A percentile compares a stretch with the other conserved stretches of the same genome.
Conservation (phyloP, 306 rosid species). For the Senna siamea region DNA sequence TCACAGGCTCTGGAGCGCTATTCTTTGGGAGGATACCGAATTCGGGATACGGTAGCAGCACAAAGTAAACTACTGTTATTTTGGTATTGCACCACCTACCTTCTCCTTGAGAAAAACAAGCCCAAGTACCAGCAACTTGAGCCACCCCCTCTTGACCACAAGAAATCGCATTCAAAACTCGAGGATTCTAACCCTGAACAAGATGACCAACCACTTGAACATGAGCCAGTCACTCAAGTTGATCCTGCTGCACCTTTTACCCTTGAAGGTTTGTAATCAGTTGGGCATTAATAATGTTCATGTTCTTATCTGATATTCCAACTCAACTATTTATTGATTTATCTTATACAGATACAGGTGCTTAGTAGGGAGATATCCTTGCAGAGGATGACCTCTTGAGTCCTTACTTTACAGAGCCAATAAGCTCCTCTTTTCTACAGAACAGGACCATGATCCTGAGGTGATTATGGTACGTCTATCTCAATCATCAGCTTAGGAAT, state of each 20-base stretch:
- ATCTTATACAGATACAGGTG: conserved; percentile 91
- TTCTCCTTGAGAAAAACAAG: conserved; percentile 87
- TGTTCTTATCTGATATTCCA: conserved; percentile 57
- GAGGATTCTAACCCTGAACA: conserved; percentile 51
- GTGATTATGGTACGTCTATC: conserved; percentile 2
- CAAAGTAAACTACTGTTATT: conserved; percentile 84
- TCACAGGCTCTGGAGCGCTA: conserved; percentile 84
- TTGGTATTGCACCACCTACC: conserved; percentile 85
- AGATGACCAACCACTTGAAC: conserved; percentile 49
- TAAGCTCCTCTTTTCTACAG: neutral
- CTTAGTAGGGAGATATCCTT: conserved; percentile 70
- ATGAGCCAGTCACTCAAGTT: conserved; percentile 41
- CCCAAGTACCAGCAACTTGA: conserved; percentile 86
- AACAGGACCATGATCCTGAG: neutral
- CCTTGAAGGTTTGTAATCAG: conserved; percentile 90
- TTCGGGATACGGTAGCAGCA: conserved; percentile 76
- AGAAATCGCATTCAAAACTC: conserved; percentile 35
- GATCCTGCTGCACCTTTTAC: conserved; percentile 71
- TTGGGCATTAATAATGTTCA: conserved; percentile 53
- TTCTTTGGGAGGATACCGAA: conserved; percentile 69
- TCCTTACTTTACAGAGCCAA: conserved; percentile 37
- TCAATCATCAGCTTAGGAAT: neutral
- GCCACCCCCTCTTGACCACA: conserved; percentile 48
- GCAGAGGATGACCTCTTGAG: conserved; percentile 59
- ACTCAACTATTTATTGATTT: conserved; percentile 61